Evolutionary conservation across 1,284 basidiomycete genomes (phyloP), one percentile per base, ranked within the genome.

Genomic region (Pseudozyma sp.): DNA sequence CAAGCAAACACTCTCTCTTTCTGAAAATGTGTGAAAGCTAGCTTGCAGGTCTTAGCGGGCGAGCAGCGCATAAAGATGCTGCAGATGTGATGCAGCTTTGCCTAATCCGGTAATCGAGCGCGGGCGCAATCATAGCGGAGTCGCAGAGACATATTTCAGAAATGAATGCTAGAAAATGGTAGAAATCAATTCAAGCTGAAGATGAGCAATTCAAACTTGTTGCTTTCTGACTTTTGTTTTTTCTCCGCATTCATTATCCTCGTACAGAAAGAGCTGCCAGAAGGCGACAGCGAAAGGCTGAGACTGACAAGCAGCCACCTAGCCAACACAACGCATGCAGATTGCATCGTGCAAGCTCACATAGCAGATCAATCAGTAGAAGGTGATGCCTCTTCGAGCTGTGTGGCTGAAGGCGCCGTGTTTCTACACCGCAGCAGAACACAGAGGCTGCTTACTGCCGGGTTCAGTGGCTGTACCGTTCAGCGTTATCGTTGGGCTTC

Each of bases 91-190:
- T 62, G 59, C 59, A 62, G 59, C 59, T 50, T 55, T 44, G 58
- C 58, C 64, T 67, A 59, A 67, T 67, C 58, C 64, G 64, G 58
- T 60, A 35, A 35, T 53, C 62, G 45, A 21, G 55, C 62, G 39
- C 25, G 25, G 25, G 25, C 25, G 25, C 25, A 31, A 31, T 31
- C 25, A 31, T 31, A 31, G 25, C 25, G 25, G n/a, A 52, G 25
- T 12, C 21, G 16, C 49, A 48, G 47, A 48, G 13, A 45, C 18
- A 10, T 18, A 21, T 31, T 31, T 3, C 25, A 3, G 6, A 31
- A 31, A 31, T 31, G 25, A n/a, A n/a, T n/a, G n/a, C n/a, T n/a
- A n/a, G n/a, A 31, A 31, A 31, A 31, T 31, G 25, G 3, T 31
- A 31, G 6, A 31, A 31, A 31, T 31, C 25, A 31, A 31, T 31